Conservation (phyloP, 345 rosid genomes). For the Mangifera indica region DNA sequence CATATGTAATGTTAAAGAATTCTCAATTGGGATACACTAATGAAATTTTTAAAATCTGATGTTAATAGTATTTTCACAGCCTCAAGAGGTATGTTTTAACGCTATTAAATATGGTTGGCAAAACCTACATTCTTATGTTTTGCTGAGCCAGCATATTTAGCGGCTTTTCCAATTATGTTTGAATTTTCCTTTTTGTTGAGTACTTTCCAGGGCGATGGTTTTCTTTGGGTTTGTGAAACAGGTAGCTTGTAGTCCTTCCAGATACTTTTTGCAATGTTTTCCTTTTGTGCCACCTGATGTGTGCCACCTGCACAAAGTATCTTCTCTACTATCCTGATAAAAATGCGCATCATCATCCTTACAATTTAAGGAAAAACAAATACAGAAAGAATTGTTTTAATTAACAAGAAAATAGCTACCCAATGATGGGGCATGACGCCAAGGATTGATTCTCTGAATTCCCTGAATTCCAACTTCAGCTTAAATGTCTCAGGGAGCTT, state of each 20-base stretch:
- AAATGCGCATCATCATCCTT: conserved; percentile 24
- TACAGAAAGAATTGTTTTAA: background rate
- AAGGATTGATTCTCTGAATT: conserved; percentile 92
- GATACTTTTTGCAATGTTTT: conserved; percentile 62
- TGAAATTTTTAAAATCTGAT: background rate
- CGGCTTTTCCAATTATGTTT: conserved; percentile 83
- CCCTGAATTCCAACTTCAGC: conserved; percentile 89
- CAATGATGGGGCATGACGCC: conserved; percentile 95
- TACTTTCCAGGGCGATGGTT: conserved; percentile 91
- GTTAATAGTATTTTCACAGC: conserved; percentile 1
- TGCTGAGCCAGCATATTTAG: conserved; percentile 77
- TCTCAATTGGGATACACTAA: background rate
- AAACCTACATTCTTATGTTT: conserved; percentile 75
- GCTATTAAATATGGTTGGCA: conserved; percentile 7
- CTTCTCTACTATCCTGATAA: conserved; percentile 95
- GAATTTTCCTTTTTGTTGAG: conserved; percentile 76
- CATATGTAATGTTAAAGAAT: background rate
- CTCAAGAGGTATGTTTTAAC: background rate
- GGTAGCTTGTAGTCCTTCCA: conserved; percentile 71
- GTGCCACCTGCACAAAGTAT: conserved; percentile 73
- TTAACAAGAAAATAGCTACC: conserved; percentile 47
- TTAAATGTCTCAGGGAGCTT: conserved; percentile 37
- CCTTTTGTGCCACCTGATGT: conserved; percentile 90
- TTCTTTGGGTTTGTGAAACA: conserved; percentile 93
- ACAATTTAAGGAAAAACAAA: conserved; percentile 8